Percentiles rank a stretch among this genome's conserved stretches.
These are phyloP conservation scores for Combretum micranthum DNA, from an alignment of 345 rosid genomes.

Conservation along the genomic window DNA sequence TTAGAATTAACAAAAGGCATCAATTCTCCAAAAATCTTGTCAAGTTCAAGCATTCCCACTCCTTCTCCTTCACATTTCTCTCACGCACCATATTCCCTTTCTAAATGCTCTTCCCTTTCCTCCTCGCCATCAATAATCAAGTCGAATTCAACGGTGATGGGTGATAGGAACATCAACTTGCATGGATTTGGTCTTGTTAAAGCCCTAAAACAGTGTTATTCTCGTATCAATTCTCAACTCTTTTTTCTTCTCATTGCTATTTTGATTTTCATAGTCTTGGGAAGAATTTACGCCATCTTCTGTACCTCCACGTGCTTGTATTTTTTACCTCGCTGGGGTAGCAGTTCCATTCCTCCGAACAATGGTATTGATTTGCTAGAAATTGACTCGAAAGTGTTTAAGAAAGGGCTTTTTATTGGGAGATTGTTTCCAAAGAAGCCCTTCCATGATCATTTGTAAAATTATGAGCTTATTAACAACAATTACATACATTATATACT, in stretches of 20 bases:
- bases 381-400: constrained; percentile 17
- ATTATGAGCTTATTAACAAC: too few relatives aligned
- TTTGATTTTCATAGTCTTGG: constrained; percentile 35
- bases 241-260: constrained; percentile 28
- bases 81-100: too few relatives aligned
- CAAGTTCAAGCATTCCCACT: too few relatives aligned
- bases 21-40: not conserved
- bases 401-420: constrained; percentile 33
- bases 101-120: not conserved
- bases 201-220: constrained; percentile 7
- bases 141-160: too few relatives aligned
- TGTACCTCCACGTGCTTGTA: constrained; percentile 43
- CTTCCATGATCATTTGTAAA: not conserved
- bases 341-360: too few relatives aligned
- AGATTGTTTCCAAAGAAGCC: constrained; percentile 23
- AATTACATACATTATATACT: too few relatives aligned
- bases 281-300: constrained; percentile 41
- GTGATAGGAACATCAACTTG: too few relatives aligned
- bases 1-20: not conserved
- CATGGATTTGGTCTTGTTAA: too few relatives aligned
- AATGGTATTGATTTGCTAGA: not conserved
- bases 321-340: constrained; percentile 14
- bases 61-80: too few relatives aligned
- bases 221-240: constrained; percentile 4
- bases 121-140: not conserved